Evolutionary conservation across 768 basidiomycete genomes (phyloP).

Genomic region (Pholiota conissans): DNA sequence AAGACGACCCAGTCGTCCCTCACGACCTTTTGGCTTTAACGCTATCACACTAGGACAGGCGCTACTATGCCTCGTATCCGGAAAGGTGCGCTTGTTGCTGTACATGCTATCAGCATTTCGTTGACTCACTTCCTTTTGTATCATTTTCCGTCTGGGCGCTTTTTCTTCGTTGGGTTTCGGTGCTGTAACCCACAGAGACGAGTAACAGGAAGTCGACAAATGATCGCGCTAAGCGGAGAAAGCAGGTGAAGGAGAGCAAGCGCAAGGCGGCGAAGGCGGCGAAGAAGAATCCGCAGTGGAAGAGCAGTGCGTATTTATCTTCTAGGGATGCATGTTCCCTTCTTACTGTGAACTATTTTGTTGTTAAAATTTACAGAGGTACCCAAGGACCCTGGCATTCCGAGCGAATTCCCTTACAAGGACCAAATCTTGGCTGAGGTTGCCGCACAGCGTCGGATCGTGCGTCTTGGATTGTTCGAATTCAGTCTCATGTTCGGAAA

Average conservation of each 20-base stretch:
- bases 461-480: constrained; percentile 32
- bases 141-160: neutral
- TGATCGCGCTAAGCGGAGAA: constrained; percentile 69
- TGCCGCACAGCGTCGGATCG: constrained; percentile 74
- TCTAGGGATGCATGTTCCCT: neutral
- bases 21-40: neutral
- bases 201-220: constrained; percentile 77
- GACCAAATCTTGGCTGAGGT: constrained; percentile 92
- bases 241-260: constrained; percentile 73
- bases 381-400: constrained; percentile 90
- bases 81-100: constrained; percentile 49
- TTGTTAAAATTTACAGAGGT: constrained; percentile 49
- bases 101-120: neutral
- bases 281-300: constrained; percentile 85
- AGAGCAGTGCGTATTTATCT: constrained; percentile 64
- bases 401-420: constrained; percentile 92
- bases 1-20: neutral
- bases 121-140: neutral
- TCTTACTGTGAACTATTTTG: neutral
- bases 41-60: neutral
- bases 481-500: neutral
- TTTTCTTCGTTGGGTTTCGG: neutral
- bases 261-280: constrained; percentile 74
- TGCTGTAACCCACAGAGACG: constrained; percentile 57
- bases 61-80: constrained; percentile 62